phyloP scores from a whole-genome alignment of 768 basidiomycete species.

The Xerocomellus dryophilus region DNA sequence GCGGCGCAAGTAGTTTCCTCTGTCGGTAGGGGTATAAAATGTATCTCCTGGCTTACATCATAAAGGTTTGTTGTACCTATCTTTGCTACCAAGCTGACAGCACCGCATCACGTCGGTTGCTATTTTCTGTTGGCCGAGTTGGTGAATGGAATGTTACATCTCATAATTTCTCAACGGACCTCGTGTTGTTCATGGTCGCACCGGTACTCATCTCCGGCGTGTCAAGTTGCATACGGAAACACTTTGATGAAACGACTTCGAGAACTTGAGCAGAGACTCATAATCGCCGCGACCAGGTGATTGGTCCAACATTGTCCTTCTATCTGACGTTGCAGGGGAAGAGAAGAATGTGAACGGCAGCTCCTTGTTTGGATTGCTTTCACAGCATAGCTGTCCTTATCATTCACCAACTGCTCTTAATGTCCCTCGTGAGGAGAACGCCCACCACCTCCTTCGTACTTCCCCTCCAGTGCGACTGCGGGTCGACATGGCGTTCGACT shows the following conservation, averaged over 20 bases:
- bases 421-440: slow-evolving; percentile 17
- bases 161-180: slow-evolving; percentile 11
- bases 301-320: slow-evolving; percentile 25
- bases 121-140: slow-evolving; percentile 18
- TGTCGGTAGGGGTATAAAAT: slow-evolving; percentile 23
- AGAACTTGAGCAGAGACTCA: slow-evolving; percentile 24
- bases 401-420: slow-evolving; percentile 27
- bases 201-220: slow-evolving; percentile 28
- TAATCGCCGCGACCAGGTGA: slow-evolving; percentile 27
- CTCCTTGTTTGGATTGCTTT: slow-evolving; percentile 23
- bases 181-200: slow-evolving; percentile 17
- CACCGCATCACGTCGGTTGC: slow-evolving; percentile 19
- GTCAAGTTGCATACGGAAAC: slow-evolving; percentile 18
- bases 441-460: slow-evolving; percentile 7
- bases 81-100: slow-evolving; percentile 25
- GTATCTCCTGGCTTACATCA: slow-evolving; percentile 22
- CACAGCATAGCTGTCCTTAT: slow-evolving; percentile 30
- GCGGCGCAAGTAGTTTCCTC: slow-evolving; percentile 26
- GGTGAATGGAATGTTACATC: slow-evolving; percentile 22
- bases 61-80: slow-evolving; percentile 30
- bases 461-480: slow-evolving; percentile 10
- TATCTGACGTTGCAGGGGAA: slow-evolving; percentile 27
- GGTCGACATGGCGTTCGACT: slow-evolving; percentile 27
- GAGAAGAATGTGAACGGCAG: slow-evolving; percentile 27
- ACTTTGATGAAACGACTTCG: slow-evolving; percentile 30